Conservation (phyloP, 2,329 filamentous ascomycete species). For the Raffaelea albimanens region DNA sequence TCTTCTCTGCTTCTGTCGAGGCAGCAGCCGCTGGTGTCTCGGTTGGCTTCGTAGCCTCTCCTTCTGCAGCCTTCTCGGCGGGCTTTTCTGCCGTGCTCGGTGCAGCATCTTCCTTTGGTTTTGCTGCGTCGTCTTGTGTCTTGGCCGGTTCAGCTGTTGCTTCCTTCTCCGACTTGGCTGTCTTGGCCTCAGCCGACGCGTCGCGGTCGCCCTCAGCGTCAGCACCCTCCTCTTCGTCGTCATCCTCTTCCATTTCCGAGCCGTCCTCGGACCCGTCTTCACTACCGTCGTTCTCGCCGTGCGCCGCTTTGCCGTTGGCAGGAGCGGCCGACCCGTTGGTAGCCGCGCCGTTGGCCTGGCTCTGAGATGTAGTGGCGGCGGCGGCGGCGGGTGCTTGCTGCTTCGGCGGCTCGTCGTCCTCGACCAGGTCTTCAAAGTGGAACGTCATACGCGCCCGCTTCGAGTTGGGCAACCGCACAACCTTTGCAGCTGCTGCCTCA, state of each 20-base stretch:
- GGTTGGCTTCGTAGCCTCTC: not conserved
- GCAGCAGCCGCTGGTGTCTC: not conserved
- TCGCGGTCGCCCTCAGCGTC: constrained; percentile 2
- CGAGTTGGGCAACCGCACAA: constrained; percentile 57
- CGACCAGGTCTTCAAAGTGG: constrained; percentile 59
- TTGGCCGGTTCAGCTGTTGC: not conserved
- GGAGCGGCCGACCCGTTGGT: not conserved
- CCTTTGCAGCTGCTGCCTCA: constrained; percentile 43
- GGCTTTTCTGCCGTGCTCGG: not conserved
- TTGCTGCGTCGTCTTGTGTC: too few relatives aligned
- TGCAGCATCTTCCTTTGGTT: not conserved
- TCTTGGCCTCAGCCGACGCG: not conserved
- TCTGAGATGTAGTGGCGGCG: not conserved
- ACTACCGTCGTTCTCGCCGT: constrained; percentile 9
- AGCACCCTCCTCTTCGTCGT: constrained; percentile 6
- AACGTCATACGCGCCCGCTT: constrained; percentile 63
- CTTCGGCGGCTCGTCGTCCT: constrained; percentile 37
- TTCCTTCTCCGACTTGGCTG: not conserved
- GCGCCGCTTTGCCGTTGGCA: constrained; percentile 4
- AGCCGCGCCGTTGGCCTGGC: constrained; percentile 3
- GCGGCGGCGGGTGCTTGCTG: constrained; percentile 4
- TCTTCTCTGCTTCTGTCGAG: not conserved
- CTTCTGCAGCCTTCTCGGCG: not conserved
- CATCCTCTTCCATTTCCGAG: constrained; percentile 11
- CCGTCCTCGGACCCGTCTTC: constrained; percentile 11